These are phyloP conservation scores for Thraustochytrium sp. DNA, from an alignment of 352 stramenopile species.

Conservation along the genomic window DNA sequence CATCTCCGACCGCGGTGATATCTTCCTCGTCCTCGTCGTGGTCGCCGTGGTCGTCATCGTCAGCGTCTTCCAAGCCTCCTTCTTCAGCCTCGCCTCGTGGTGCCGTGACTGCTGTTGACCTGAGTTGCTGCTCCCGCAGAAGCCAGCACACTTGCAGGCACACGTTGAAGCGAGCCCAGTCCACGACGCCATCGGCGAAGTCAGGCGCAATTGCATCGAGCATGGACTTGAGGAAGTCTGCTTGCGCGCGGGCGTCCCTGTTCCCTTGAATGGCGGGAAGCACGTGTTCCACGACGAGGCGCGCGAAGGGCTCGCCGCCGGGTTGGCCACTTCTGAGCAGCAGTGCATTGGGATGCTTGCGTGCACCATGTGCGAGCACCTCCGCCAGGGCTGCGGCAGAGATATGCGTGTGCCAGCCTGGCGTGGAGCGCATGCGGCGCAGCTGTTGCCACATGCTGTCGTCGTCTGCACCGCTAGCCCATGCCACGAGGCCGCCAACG, in stretches of 20 bases:
- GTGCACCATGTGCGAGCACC: too few species aligned
- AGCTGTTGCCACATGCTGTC: not conserved
- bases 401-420: not conserved
- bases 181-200: not conserved
- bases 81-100: too few species aligned
- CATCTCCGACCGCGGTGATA: not conserved
- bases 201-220: not conserved
- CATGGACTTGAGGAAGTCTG: not conserved
- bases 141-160: not conserved
- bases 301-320: too few species aligned
- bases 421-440: not conserved
- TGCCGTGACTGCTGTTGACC: not conserved
- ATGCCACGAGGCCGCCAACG: not conserved
- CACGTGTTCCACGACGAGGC: too few species aligned
- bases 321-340: too few species aligned
- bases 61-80: too few species aligned
- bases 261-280: not conserved
- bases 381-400: too few species aligned
- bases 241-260: not conserved
- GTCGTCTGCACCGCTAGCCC: not conserved
- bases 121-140: conserved; percentile 16
- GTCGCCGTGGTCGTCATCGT: too few species aligned
- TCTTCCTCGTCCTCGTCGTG: too few species aligned
- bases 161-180: conserved; percentile 39
- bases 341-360: too few species aligned